Conservation (phyloP, 129 eudicot genomes). For the Heracleum sosnowskyi region DNA sequence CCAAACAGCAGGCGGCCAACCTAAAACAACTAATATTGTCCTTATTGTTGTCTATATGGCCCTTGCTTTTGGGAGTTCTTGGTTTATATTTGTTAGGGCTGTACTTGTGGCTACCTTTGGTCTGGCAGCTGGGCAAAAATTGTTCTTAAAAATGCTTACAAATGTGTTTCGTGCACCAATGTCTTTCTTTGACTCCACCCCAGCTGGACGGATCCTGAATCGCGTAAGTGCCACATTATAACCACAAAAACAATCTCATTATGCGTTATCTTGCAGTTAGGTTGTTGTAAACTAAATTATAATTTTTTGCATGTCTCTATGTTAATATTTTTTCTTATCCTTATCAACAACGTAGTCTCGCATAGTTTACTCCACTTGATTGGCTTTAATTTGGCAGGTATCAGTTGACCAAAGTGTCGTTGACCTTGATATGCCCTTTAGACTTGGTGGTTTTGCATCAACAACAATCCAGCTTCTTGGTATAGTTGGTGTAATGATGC, state of each 20-base stretch:
- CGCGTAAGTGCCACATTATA: slow-evolving; percentile 30
- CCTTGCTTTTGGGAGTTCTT: slow-evolving; percentile 91
- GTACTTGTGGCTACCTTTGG: slow-evolving; percentile 85
- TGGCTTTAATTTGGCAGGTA: slow-evolving; percentile 41
- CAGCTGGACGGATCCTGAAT: slow-evolving; percentile 82
- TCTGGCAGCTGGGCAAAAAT: slow-evolving; percentile 71
- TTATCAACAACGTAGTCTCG: background rate
- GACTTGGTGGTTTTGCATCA: slow-evolving; percentile 92
- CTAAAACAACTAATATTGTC: slow-evolving; percentile 48
- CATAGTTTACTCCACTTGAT: background rate
- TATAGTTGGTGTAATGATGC: slow-evolving; percentile 82
- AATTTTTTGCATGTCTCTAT: background rate
- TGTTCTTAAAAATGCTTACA: slow-evolving; percentile 75
- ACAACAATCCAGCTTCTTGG: slow-evolving; percentile 93
- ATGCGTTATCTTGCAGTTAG: background rate
- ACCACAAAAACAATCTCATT: background rate
- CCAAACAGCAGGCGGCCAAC: slow-evolving; percentile 62
- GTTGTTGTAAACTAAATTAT: background rate
- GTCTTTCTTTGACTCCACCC: slow-evolving; percentile 98
- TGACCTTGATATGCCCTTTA: slow-evolving; percentile 89
- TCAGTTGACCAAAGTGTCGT: slow-evolving; percentile 91
- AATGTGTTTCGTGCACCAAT: slow-evolving; percentile 88
- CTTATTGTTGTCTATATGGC: slow-evolving; percentile 81
- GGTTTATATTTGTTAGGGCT: slow-evolving; percentile 77
- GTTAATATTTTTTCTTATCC: background rate